Conservation (phyloP, 2,329 filamentous ascomycete species). For the Elsinoe fawcettii region DNA sequence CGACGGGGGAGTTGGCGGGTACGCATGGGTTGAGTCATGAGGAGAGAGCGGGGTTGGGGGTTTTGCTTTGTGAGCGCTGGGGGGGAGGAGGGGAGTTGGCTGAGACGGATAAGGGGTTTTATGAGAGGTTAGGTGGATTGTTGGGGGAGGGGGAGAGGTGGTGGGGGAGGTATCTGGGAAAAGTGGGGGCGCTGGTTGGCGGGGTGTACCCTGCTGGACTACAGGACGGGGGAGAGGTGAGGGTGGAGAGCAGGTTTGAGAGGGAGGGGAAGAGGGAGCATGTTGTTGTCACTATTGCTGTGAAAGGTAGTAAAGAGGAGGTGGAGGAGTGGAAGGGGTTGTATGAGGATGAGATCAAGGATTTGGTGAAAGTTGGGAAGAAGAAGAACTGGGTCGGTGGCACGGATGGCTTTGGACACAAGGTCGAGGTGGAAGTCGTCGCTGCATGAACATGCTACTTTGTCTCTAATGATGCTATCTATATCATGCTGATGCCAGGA, state of each 20-base stretch:
- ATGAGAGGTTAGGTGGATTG: slow-evolving; percentile 45
- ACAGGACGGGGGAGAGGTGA: slow-evolving; percentile 32
- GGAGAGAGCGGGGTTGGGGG: slow-evolving; percentile 60
- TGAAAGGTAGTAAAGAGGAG: slow-evolving; percentile 26
- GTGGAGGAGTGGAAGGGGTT: slow-evolving; percentile 35
- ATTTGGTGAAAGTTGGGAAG: slow-evolving; percentile 51
- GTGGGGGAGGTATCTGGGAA: slow-evolving; percentile 59
- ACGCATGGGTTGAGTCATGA: slow-evolving; percentile 68
- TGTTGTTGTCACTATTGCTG: slow-evolving; percentile 35
- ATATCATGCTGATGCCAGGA: neutral
- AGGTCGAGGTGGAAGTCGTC: slow-evolving; percentile 28
- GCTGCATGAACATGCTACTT: neutral
- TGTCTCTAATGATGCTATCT: neutral
- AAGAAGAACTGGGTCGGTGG: slow-evolving; percentile 49
- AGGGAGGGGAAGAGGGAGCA: slow-evolving; percentile 38
- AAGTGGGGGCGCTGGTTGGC: slow-evolving; percentile 50
- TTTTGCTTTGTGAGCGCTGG: slow-evolving; percentile 68
- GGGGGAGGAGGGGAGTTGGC: slow-evolving; percentile 50
- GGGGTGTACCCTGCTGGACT: slow-evolving; percentile 55
- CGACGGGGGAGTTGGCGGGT: slow-evolving; percentile 58
- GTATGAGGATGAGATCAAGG: slow-evolving; percentile 34
- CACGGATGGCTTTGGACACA: slow-evolving; percentile 35
- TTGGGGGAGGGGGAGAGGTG: slow-evolving; percentile 50
- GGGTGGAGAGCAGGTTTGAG: slow-evolving; percentile 34
- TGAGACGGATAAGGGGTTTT: slow-evolving; percentile 50